Base-by-base conservation (phyloP, 495 filamentous ascomycete species). In the Trypethelium eluteriae region DNA sequence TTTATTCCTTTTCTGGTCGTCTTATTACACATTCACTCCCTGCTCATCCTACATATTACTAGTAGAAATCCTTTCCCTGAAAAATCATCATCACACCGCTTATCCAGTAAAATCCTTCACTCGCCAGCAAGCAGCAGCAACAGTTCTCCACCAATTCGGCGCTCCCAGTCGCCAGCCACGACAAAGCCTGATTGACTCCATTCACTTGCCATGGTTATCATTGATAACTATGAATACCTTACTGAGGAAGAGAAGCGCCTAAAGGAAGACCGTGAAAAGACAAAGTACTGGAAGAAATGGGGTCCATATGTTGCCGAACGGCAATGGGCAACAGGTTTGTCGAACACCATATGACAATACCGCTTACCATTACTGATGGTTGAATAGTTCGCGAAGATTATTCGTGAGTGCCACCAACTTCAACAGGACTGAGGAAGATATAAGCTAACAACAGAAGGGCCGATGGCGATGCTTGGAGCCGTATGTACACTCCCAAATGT, bases 271-370 rank as follows among this genome's bases (percentile, higher is more conserved):
- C 82, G 83, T 32, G 84, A 91, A 63, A 85, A 89, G 50, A 82
- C 71, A 56, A 88, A 86, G 73, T 96, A 96, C 79, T 97, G 93
- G 93, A 96, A 97, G 84, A 87, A 86, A 82, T 97, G 92, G 92
- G 93, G 93, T 64, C 81, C 88, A 38, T 91, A 91, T 74, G 82
- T 88, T 66, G 83, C 87, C 61, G 85, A 88, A 74, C 80, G 92
- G 74, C 92, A 96, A 79, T 96, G 92, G 92, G 91, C 92, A 59
- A 96, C 91, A 64, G 88, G 88, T 87, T 78, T 71, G 83, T 77
- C 38, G 63, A 64, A 50, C 38, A 69, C 56, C 12, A 34, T 67
- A 57, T 38, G 53, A 38, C 38, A 14, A 59, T 36, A n/a, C 36
- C 36, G 9, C 62, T 46, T n/a, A 38, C 16, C 44, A 49, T 65